A percentile compares a stretch with the other conserved stretches of the same genome.
These are phyloP conservation scores for Liriodendron chinense DNA, from an alignment of 164 flowering plant species.

Conservation along the genomic window DNA sequence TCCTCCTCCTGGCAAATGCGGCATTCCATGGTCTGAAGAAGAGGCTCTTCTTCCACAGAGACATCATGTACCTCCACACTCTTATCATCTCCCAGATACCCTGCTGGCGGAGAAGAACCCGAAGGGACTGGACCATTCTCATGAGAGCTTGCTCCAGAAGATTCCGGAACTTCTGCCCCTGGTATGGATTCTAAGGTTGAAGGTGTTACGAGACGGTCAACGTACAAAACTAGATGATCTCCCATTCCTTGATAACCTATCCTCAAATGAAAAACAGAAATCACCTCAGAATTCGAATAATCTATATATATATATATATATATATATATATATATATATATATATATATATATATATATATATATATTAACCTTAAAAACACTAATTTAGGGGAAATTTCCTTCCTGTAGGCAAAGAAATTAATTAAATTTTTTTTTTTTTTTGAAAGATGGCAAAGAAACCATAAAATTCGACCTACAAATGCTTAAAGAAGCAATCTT, in stretches of 20 bases:
- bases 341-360: too few relatives aligned
- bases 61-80: conserved; percentile 20
- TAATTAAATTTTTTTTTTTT: too few relatives aligned
- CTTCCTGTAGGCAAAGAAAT: not conserved
- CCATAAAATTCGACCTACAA: not conserved
- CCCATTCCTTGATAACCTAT: conserved; percentile 30
- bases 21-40: conserved; percentile 55
- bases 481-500: not conserved
- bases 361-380: not conserved
- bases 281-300: not conserved
- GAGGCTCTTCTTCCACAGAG: conserved; percentile 44
- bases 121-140: conserved; percentile 16
- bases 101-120: conserved; percentile 10
- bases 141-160: conserved; percentile 34
- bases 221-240: conserved; percentile 51
- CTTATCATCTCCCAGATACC: conserved; percentile 7
- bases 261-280: not conserved
- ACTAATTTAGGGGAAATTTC: not conserved
- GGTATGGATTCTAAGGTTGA: conserved; percentile 33
- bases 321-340: too few relatives aligned
- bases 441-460: not conserved
- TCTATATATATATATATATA: not conserved
- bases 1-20: conserved; percentile 85
- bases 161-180: conserved; percentile 26
- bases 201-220: conserved; percentile 43